phyloP scores from a whole-genome alignment of 768 basidiomycete species.

The Saitozyma sp. region DNA sequence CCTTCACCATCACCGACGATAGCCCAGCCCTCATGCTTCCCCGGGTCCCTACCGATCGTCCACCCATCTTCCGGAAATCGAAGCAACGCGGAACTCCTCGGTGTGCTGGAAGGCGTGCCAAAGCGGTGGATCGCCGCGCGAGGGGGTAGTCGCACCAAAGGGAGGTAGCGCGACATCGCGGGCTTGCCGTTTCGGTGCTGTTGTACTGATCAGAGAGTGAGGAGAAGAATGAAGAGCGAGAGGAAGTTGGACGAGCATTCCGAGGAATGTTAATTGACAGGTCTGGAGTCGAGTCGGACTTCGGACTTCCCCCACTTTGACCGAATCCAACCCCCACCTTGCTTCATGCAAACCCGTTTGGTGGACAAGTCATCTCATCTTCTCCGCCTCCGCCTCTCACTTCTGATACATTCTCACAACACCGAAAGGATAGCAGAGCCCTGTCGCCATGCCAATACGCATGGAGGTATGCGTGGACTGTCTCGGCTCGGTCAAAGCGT shows the following conservation, averaged over 20 bases:
- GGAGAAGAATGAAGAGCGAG: conserved; percentile 1
- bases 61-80: conserved; percentile 34
- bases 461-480: conserved; percentile 78
- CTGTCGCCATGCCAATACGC: conserved; percentile 35
- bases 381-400: neutral
- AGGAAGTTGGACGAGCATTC: neutral
- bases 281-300: neutral
- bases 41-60: conserved; percentile 24
- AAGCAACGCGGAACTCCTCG: conserved; percentile 24
- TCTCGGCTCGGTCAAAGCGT: conserved; percentile 69
- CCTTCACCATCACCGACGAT: conserved; percentile 68
- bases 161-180: conserved; percentile 24
- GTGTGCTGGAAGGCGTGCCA: conserved; percentile 23
- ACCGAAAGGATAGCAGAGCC: neutral
- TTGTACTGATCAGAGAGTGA: neutral
- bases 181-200: neutral
- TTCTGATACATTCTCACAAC: neutral
- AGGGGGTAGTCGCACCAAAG: conserved; percentile 32
- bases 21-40: conserved; percentile 64
- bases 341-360: neutral
- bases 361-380: neutral
- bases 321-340: neutral
- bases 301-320: conserved; percentile 3
- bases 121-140: conserved; percentile 29
- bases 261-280: no score